Conservation (phyloP, 768 basidiomycete species). For the Lanmaoa rubissima region DNA sequence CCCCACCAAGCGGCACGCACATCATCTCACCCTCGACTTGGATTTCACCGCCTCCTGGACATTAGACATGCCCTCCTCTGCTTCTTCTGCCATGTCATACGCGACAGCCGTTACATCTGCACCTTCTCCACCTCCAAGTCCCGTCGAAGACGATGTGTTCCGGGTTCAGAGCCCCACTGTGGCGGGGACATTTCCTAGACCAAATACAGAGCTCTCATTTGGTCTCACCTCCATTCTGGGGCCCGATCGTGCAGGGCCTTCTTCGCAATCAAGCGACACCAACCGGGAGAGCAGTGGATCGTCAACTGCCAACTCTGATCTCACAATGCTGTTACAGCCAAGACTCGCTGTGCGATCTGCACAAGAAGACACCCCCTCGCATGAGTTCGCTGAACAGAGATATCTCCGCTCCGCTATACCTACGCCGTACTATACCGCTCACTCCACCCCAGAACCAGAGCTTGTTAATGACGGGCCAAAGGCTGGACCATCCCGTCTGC, state of each 20-base stretch:
- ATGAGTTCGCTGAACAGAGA: constrained; percentile 13
- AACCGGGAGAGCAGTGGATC: constrained; percentile 9
- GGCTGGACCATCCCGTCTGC: constrained; percentile 30
- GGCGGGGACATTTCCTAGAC: constrained; percentile 3
- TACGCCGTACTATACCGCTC: constrained; percentile 35
- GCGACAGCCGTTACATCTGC: constrained; percentile 15
- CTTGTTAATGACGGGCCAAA: constrained; percentile 12
- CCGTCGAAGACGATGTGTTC: constrained; percentile 15
- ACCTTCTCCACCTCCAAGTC: constrained; percentile 8
- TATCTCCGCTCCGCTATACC: constrained; percentile 21
- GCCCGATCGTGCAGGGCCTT: constrained; percentile 1
- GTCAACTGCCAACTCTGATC: constrained; percentile 23
- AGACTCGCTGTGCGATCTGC: constrained; percentile 12
- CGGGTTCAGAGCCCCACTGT: not conserved
- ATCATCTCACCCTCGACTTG: constrained; percentile 25
- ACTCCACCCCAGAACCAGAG: constrained; percentile 31
- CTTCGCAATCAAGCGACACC: constrained; percentile 1
- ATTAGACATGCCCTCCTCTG: constrained; percentile 16
- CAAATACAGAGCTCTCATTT: constrained; percentile 4
- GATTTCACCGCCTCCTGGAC: constrained; percentile 16
- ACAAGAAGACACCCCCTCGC: constrained; percentile 7
- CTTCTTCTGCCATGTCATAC: constrained; percentile 26
- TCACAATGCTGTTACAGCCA: constrained; percentile 15
- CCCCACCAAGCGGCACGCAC: constrained; percentile 4
- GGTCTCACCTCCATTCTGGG: constrained; percentile 6